Percentiles rank a stretch among this genome's conserved stretches.
phyloP scores from a whole-genome alignment of 2,329 filamentous ascomycete species.

The Botryotinia narcissicola region DNA sequence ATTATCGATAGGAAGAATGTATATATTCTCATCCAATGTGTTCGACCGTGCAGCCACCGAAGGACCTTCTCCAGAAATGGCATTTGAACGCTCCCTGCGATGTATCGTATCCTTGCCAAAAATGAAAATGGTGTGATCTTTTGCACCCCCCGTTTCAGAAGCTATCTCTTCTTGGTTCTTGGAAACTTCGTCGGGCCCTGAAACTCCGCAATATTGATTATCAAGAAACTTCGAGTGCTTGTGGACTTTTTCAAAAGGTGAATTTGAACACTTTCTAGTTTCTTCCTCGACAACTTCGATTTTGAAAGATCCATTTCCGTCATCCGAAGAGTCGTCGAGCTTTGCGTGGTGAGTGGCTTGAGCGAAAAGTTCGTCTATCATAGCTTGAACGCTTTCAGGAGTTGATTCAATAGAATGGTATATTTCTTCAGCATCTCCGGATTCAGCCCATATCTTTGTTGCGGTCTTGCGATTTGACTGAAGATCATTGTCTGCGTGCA shows the following conservation, averaged over 20 bases:
- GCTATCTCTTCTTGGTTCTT: background rate
- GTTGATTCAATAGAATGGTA: background rate
- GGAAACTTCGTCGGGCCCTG: background rate
- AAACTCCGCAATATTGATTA: background rate
- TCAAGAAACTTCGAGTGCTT: background rate
- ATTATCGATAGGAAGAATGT: background rate
- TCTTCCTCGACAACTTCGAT: background rate
- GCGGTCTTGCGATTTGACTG: background rate
- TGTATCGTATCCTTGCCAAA: background rate
- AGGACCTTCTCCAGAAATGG: background rate
- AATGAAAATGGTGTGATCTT: background rate
- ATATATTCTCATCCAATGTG: background rate
- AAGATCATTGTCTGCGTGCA: background rate
- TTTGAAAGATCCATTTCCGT: background rate
- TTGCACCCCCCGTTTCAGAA: background rate
- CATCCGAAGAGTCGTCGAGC: background rate
- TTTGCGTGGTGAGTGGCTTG: background rate
- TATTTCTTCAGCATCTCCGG: background rate
- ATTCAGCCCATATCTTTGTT: background rate
- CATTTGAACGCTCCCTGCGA: conserved; percentile 8
- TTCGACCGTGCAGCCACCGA: background rate
- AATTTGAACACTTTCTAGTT: background rate
- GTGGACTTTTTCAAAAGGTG: background rate
- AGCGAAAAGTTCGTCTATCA: background rate
- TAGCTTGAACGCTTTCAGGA: background rate